Percentiles rank a stretch among this genome's conserved stretches.
These are phyloP conservation scores for Dalbergia cochinchinensis DNA, from an alignment of 306 rosid species.

Conservation along the genomic window DNA sequence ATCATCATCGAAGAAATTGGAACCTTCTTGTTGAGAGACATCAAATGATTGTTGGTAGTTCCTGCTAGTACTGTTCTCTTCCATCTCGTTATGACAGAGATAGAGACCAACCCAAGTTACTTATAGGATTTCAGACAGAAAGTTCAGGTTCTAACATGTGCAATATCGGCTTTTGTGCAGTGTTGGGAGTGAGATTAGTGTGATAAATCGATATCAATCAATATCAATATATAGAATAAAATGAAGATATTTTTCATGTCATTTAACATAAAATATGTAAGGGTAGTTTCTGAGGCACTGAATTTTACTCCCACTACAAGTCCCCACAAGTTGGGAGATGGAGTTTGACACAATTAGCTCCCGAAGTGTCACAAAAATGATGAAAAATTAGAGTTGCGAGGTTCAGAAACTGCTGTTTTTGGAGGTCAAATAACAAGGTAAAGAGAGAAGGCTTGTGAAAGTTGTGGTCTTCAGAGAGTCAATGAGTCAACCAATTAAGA, in stretches of 20 bases:
- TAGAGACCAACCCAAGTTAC: not conserved
- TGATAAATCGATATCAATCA: not conserved
- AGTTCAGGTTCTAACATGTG: not conserved
- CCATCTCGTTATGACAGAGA: conserved; percentile 27
- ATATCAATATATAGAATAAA: not conserved
- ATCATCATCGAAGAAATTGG: conserved; percentile 52
- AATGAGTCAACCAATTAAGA: not conserved
- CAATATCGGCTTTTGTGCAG: conserved; percentile 18
- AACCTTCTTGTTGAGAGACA: conserved; percentile 28
- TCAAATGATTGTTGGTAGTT: conserved; percentile 35
- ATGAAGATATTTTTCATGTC: not conserved
- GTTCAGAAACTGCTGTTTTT: too few species aligned
- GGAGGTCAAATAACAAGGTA: too few species aligned
- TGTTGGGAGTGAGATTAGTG: not conserved
- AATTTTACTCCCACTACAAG: not conserved
- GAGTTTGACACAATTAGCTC: not conserved
- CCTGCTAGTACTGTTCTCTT: conserved; percentile 8
- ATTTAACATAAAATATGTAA: not conserved
- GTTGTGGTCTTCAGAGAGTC: not conserved
- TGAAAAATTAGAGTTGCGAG: not conserved
- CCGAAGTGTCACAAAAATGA: not conserved
- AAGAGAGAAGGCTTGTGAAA: not conserved
- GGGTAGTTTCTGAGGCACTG: not conserved
- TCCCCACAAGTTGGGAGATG: not conserved
- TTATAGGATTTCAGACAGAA: not conserved